Evolutionary conservation across 1,284 basidiomycete genomes (phyloP), one percentile per base, ranked within the genome.

Genomic region (Amylostereum chailletii): DNA sequence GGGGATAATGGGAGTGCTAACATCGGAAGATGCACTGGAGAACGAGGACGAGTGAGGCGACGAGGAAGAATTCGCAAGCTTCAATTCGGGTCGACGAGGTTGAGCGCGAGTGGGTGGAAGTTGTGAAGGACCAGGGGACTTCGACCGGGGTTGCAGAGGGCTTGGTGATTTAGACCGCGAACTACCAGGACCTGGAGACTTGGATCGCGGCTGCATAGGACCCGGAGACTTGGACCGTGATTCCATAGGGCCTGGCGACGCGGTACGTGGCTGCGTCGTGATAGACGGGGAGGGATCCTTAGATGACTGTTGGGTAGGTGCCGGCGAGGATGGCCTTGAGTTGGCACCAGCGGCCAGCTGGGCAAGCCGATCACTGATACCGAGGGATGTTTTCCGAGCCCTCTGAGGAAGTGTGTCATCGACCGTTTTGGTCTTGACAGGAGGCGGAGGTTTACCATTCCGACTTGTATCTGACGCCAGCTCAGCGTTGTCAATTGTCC

Each of bases 1-100:
- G 1, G 84, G 84, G 10, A 77, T 71, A 49, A 85, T 79, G 30
- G 63, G 65, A 19, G 64, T 49, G 53, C 38, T 59, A 54, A 34
- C 58, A 3, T 56, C 51, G 19, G 19, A 19, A 10, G 45, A 51
- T 3, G 48, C 34, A 34, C 47, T 47, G 4, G 53, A 50, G 1
- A 51, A 32, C 2, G 56, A 46, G 10, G 53, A 51, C 2, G 53
- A 46, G 11, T 56, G 50, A 3, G 60, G 53, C 8, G 56, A 47
- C 3, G 57, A 55, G 3, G 54, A 41, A 1, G 56, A 47, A 2
- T 45, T 19, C 11, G 54, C 32, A 9, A 37, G 6, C 27, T 5
- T 10, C 7, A 34, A 29, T 19, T 51, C 51, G 3, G 3, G 34
- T 10, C 42, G 32, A 55, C 49, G 30, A 55, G 26, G 11, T 49